Conservation (phyloP, 1,284 basidiomycete genomes). For the Ustilago curta region DNA sequence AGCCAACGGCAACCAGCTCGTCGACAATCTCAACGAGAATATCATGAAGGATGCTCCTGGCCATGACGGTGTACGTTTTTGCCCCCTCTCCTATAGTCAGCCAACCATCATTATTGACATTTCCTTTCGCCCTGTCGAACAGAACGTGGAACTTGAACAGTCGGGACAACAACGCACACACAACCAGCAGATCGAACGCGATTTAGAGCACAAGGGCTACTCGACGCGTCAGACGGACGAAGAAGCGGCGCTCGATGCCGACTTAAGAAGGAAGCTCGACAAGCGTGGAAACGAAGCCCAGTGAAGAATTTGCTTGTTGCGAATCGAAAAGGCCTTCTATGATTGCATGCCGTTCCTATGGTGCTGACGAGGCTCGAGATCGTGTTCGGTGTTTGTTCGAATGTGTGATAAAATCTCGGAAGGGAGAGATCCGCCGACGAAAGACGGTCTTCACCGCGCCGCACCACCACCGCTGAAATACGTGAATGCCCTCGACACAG, state of each 20-base stretch:
- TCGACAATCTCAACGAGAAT: slow-evolving; percentile 46
- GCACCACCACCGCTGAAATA: slow-evolving; percentile 31
- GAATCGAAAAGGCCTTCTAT: background rate
- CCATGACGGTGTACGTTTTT: slow-evolving; percentile 42
- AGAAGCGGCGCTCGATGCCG: slow-evolving; percentile 25
- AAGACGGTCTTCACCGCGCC: background rate
- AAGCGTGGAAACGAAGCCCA: slow-evolving; percentile 42
- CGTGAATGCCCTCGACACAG: slow-evolving; percentile 41
- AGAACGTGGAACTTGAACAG: slow-evolving; percentile 37
- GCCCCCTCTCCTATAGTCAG: background rate
- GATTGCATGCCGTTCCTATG: background rate
- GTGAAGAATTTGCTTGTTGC: slow-evolving; percentile 1
- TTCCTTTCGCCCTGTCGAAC: background rate
- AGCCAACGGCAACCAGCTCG: slow-evolving; percentile 39
- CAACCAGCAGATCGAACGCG: slow-evolving; percentile 44
- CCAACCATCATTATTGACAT: background rate
- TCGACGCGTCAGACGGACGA: slow-evolving; percentile 35
- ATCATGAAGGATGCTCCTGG: slow-evolving; percentile 48
- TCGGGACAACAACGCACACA: slow-evolving; percentile 25
- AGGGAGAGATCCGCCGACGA: background rate
- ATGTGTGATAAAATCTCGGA: too few relatives aligned
- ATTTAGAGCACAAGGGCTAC: slow-evolving; percentile 43
- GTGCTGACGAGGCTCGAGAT: background rate
- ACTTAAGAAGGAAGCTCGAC: slow-evolving; percentile 47
- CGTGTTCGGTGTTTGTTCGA: background rate